Conservation (phyloP, 768 basidiomycete genomes). For the Auricularia cornea region DNA sequence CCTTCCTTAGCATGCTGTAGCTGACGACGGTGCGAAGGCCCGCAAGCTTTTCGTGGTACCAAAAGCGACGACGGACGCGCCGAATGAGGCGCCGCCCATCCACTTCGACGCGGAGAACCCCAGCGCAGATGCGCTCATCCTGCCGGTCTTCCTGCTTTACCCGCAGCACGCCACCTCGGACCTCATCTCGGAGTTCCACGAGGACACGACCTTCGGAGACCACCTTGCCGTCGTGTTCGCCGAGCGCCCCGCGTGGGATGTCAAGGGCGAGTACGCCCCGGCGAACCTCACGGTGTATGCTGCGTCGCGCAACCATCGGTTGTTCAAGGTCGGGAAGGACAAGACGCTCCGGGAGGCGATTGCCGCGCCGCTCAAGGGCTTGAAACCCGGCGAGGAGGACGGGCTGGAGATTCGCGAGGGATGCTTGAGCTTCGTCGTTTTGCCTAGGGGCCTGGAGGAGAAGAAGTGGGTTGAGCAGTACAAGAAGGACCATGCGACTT, state of each 20-base stretch:
- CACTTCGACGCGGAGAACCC: conserved; percentile 56
- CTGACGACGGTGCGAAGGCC: conserved; percentile 36
- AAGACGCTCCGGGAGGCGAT: conserved; percentile 79
- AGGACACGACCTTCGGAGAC: conserved; percentile 72
- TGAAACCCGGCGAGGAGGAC: conserved; percentile 53
- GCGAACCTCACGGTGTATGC: conserved; percentile 73
- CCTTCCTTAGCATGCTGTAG: background rate
- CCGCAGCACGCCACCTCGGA: conserved; percentile 87
- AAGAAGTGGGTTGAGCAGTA: conserved; percentile 81
- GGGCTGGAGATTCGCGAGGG: conserved; percentile 81
- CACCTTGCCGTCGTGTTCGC: conserved; percentile 72
- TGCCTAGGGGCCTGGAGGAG: conserved; percentile 72
- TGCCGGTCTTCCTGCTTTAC: conserved; percentile 91
- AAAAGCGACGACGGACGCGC: conserved; percentile 41
- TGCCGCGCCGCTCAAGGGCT: conserved; percentile 43
- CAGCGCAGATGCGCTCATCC: conserved; percentile 49
- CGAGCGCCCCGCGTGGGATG: conserved; percentile 70
- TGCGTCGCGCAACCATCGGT: conserved; percentile 60
- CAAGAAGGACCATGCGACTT: conserved; percentile 34
- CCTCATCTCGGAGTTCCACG: conserved; percentile 76
- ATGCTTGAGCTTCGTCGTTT: conserved; percentile 67
- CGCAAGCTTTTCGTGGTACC: conserved; percentile 58
- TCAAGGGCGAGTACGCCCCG: conserved; percentile 52
- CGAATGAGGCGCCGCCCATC: conserved; percentile 51
- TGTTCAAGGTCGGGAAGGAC: conserved; percentile 88